These are phyloP conservation scores for Clitopilus passeckerianus DNA, from an alignment of 768 basidiomycete species.

Conservation along the genomic window DNA sequence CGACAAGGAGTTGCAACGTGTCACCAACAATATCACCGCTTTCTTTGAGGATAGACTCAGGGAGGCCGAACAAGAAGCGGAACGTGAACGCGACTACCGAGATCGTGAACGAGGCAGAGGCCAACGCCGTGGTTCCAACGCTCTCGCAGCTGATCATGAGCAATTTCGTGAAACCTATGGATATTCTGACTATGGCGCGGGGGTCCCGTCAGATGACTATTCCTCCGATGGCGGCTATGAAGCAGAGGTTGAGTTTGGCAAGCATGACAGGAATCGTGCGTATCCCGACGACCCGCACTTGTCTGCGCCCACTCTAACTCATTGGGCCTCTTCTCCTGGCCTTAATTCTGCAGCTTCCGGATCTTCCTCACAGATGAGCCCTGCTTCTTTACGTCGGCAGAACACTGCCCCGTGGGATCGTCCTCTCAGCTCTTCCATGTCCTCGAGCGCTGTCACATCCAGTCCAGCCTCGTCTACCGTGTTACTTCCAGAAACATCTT, in stretches of 20 bases:
- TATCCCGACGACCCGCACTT: slow-evolving; percentile 40
- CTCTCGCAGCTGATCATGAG: slow-evolving; percentile 50
- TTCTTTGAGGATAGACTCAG: slow-evolving; percentile 92
- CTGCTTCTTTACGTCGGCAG: slow-evolving; percentile 65
- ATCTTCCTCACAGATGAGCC: slow-evolving; percentile 59
- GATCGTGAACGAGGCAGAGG: slow-evolving; percentile 44
- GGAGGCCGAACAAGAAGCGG: slow-evolving; percentile 68
- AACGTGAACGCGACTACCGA: slow-evolving; percentile 60
- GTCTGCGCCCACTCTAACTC: slow-evolving; percentile 39
- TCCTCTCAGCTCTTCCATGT: slow-evolving; percentile 48
- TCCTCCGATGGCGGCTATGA: slow-evolving; percentile 83
- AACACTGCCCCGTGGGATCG: slow-evolving; percentile 64
- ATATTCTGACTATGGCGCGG: slow-evolving; percentile 41
- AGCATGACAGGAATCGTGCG: slow-evolving; percentile 75
- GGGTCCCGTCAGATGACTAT: slow-evolving; percentile 66
- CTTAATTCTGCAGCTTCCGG: slow-evolving; percentile 52
- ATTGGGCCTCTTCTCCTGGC: slow-evolving; percentile 49
- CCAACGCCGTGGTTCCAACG: slow-evolving; percentile 43
- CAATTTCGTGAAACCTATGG: slow-evolving; percentile 57
- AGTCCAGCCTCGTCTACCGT: slow-evolving; percentile 59
- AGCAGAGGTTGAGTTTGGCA: slow-evolving; percentile 61
- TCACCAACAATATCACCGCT: slow-evolving; percentile 89
- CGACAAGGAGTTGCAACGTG: slow-evolving; percentile 92
- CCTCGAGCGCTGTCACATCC: slow-evolving; percentile 49
- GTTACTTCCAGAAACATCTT: slow-evolving; percentile 51